phyloP scores from a whole-genome alignment of 257 asterid species.

The Solanum sitiens region DNA sequence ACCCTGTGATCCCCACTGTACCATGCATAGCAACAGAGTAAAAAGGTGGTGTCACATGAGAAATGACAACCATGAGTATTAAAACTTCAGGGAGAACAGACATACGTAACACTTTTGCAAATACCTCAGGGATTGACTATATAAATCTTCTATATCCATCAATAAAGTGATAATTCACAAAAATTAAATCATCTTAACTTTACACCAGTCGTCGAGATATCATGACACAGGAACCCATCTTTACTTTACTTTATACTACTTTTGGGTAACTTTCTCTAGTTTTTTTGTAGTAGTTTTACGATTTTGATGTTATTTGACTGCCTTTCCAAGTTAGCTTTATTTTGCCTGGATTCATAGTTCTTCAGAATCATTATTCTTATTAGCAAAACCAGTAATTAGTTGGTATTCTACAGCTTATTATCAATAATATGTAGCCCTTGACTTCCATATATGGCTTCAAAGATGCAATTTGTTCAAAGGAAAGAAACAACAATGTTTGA shows the following conservation, averaged over 20 bases:
- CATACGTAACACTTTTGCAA: neutral
- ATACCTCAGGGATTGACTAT: neutral
- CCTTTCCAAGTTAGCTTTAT: neutral
- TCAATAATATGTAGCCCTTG: neutral
- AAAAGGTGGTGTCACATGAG: neutral
- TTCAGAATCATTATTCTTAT: neutral
- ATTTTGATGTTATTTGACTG: neutral
- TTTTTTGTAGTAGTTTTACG: neutral
- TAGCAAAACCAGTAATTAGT: neutral
- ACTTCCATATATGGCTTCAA: neutral
- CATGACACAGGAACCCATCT: neutral
- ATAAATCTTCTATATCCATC: neutral
- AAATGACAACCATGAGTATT: neutral
- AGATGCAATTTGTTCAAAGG: neutral
- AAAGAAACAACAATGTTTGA: neutral
- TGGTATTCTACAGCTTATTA: neutral
- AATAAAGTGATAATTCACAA: neutral
- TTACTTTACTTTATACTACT: neutral
- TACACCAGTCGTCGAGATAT: neutral
- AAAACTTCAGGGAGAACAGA: neutral
- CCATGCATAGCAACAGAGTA: conserved; percentile 9
- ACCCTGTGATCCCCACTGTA: conserved; percentile 90
- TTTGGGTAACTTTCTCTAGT: neutral
- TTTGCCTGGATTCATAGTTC: neutral
- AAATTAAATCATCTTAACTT: neutral